Evolutionary conservation across 208 protist genomes (phyloP).

Genomic region (Kentomonas sorsogonicus): DNA sequence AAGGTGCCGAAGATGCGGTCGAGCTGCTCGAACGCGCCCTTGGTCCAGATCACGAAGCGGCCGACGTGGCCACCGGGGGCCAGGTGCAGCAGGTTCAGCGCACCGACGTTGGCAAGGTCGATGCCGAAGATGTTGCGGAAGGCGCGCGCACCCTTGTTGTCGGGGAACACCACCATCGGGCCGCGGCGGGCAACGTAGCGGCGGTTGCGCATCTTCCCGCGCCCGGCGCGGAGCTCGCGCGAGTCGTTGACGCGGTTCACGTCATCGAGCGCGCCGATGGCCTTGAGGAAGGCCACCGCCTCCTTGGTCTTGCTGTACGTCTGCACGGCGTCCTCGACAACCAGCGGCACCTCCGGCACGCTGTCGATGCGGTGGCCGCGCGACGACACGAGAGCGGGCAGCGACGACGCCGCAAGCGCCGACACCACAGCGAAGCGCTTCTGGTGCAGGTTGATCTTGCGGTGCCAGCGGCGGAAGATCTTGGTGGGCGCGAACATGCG

Average conservation of each 20-base stretch:
- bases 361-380: conserved; percentile 97
- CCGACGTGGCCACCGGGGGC: conserved; percentile 99
- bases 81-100: conserved; percentile 98
- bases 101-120: conserved; percentile 89
- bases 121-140: conserved; percentile 98
- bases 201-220: conserved; percentile 97
- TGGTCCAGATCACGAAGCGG: conserved; percentile 99
- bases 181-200: conserved; percentile 92
- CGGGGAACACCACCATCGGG: conserved; percentile 95
- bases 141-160: conserved; percentile 83
- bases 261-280: conserved; percentile 91
- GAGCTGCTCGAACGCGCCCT: conserved; percentile 96
- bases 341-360: conserved; percentile 95
- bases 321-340: conserved; percentile 91
- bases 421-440: conserved; percentile 95
- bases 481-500: conserved; percentile 99
- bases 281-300: conserved; percentile 92
- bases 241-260: conserved; percentile 91
- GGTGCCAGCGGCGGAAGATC: conserved; percentile 97
- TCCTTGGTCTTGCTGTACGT: conserved; percentile 94
- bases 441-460: conserved; percentile 97
- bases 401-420: conserved; percentile 96
- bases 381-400: conserved; percentile 96
- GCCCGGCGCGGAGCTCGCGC: conserved; percentile 89
- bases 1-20: conserved; percentile 96